These are phyloP conservation scores for Carex kokanica DNA, from an alignment of 176 grass and related monocot genomes.

Conservation along the genomic window DNA sequence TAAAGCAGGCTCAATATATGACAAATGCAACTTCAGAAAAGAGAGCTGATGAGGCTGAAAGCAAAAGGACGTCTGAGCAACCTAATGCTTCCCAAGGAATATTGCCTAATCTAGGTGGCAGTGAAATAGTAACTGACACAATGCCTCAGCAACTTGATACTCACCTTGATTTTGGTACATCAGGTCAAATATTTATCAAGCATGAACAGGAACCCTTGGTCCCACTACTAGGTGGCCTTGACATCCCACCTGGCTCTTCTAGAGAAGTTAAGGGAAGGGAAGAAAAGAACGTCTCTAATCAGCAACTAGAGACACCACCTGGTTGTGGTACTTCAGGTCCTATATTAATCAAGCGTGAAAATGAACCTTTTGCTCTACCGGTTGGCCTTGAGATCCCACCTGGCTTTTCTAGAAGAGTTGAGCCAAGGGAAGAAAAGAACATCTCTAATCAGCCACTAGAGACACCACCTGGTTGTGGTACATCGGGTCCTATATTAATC, in stretches of 20 bases:
- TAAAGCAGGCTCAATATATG: neutral
- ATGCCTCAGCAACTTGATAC: neutral
- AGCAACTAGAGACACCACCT: no score
- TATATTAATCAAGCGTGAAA: neutral
- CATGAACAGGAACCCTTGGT: neutral
- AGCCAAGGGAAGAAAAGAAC: neutral
- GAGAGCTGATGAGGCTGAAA: neutral
- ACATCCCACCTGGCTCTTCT: constrained; percentile 1
- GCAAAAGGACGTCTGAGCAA: neutral
- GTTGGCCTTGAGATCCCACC: constrained; percentile 11
- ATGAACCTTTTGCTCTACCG: neutral
- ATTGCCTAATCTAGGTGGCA: neutral
- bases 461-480: neutral
- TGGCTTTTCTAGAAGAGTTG: neutral
- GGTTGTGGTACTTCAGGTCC: no score
- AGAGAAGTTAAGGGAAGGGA: neutral
- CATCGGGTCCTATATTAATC: neutral
- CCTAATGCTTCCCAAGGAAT: neutral
- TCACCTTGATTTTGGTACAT: neutral
- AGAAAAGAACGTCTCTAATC: neutral
- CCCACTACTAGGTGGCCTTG: neutral
- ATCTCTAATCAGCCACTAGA: neutral
- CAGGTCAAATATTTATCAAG: neutral
- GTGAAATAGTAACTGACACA: neutral
- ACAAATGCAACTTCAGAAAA: neutral